phyloP scores from a whole-genome alignment of 306 rosid species.

The Quercus mongolica region DNA sequence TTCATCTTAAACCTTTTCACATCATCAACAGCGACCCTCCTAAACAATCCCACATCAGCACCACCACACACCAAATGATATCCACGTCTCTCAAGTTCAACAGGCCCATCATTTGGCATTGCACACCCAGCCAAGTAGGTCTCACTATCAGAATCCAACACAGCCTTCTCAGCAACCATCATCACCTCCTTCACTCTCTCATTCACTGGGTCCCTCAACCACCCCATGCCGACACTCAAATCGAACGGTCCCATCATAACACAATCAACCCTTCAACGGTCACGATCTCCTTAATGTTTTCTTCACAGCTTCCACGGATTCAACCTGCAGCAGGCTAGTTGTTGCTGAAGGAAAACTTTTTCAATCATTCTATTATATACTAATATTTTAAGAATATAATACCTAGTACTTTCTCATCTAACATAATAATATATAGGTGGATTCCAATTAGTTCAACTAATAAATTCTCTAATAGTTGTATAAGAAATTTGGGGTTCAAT shows the following conservation, averaged over 20 bases:
- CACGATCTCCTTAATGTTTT: conserved; percentile 39
- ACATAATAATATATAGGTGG: too few species aligned
- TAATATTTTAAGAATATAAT: too few species aligned
- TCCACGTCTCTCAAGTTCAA: conserved; percentile 53
- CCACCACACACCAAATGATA: conserved; percentile 58
- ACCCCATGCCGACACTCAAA: conserved; percentile 70
- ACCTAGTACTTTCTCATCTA: too few species aligned
- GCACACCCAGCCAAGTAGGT: conserved; percentile 57
- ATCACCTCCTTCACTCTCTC: conserved; percentile 52
- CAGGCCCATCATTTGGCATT: conserved; percentile 50
- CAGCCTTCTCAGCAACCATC: conserved; percentile 56
- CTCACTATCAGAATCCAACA: conserved; percentile 37
- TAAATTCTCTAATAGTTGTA: too few species aligned
- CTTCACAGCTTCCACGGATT: conserved; percentile 46
- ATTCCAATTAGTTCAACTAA: too few species aligned
- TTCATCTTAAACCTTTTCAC: conserved; percentile 43
- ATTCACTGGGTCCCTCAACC: conserved; percentile 68
- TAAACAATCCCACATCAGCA: conserved; percentile 55
- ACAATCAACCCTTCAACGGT: conserved; percentile 65
- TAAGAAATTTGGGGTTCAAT: too few species aligned
- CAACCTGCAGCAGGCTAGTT: conserved; percentile 40
- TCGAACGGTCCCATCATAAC: conserved; percentile 80
- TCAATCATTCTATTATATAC: too few species aligned
- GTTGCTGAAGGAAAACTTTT: too few species aligned
- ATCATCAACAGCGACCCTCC: conserved; percentile 50